Percentiles rank a stretch among this genome's conserved stretches.
Conservation (phyloP, 148 eudicot species). For the Cornus suecica region DNA sequence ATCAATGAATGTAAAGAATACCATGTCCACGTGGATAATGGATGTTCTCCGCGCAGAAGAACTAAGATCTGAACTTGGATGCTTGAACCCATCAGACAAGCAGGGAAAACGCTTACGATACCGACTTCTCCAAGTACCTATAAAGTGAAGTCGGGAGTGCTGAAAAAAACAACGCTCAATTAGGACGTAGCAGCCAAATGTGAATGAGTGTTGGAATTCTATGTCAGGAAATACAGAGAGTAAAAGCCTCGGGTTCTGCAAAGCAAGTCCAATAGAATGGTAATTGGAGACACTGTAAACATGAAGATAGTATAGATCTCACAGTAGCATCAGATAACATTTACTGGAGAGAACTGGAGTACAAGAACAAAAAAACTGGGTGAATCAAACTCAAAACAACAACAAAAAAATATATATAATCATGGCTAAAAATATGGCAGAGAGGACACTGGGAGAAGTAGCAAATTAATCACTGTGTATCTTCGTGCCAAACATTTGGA, state of each 20-base stretch:
- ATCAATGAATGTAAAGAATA: constrained; percentile 23
- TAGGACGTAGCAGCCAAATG: background rate
- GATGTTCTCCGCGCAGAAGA: constrained; percentile 38
- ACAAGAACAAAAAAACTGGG: background rate
- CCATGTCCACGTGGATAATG: constrained; percentile 91
- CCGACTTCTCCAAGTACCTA: constrained; percentile 96
- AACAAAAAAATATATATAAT: no score
- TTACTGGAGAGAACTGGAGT: background rate
- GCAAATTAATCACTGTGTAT: background rate
- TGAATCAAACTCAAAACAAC: background rate
- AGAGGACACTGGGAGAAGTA: background rate
- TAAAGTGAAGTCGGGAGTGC: constrained; percentile 93
- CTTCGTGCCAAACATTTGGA: background rate
- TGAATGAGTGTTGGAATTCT: no score
- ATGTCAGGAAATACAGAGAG: background rate
- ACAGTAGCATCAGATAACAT: background rate
- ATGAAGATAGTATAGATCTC: background rate
- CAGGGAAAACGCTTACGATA: constrained; percentile 72
- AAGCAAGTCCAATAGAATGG: background rate
- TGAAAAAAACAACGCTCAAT: constrained; percentile 26
- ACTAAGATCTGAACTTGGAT: constrained; percentile 26
- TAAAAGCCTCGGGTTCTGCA: background rate
- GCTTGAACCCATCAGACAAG: constrained; percentile 34
- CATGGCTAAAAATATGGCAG: background rate
- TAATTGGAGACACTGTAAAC: background rate